Evolutionary conservation across 129 eudicot genomes (phyloP).

Genomic region (Kitagawia praeruptora): DNA sequence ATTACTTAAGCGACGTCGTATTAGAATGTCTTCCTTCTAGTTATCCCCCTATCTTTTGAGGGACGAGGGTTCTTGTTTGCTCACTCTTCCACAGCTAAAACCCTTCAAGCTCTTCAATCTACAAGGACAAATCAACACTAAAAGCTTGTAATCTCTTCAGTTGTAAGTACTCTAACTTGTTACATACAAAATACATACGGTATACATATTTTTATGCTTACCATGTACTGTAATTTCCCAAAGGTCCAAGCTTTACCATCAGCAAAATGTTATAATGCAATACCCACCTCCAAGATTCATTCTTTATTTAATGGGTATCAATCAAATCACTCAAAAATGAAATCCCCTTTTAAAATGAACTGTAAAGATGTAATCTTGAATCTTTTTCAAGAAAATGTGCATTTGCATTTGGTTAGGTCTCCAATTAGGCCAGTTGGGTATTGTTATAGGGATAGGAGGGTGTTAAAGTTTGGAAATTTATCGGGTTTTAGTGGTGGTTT

Average conservation of each 20-base stretch:
- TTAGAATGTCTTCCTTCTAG: neutral
- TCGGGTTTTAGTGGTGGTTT: constrained; percentile 4
- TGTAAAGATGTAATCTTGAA: neutral
- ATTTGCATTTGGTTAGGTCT: constrained; percentile 15
- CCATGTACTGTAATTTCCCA: constrained; percentile 48
- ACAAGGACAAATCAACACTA: neutral
- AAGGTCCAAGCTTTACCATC: constrained; percentile 46
- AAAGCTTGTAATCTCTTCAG: neutral
- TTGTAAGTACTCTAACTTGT: neutral
- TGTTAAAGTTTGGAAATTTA: neutral
- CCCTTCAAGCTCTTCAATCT: neutral
- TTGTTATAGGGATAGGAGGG: neutral
- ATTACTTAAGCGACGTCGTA: neutral
- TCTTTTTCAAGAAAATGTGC: constrained; percentile 12
- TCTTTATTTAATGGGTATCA: constrained; percentile 23
- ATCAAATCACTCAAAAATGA: constrained; percentile 13
- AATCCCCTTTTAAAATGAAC: constrained; percentile 12
- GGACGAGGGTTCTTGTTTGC: constrained; percentile 3
- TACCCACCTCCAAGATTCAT: constrained; percentile 41
- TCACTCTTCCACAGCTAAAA: neutral
- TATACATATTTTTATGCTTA: constrained; percentile 2
- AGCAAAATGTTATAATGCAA: constrained; percentile 24
- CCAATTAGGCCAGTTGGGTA: constrained; percentile 7
- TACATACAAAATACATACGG: too few relatives aligned
- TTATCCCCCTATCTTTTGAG: neutral